A percentile compares a stretch with the other conserved stretches of the same genome.
phyloP scores from a whole-genome alignment of 2,329 filamentous ascomycete genomes.

The Colletotrichum tofieldiae region DNA sequence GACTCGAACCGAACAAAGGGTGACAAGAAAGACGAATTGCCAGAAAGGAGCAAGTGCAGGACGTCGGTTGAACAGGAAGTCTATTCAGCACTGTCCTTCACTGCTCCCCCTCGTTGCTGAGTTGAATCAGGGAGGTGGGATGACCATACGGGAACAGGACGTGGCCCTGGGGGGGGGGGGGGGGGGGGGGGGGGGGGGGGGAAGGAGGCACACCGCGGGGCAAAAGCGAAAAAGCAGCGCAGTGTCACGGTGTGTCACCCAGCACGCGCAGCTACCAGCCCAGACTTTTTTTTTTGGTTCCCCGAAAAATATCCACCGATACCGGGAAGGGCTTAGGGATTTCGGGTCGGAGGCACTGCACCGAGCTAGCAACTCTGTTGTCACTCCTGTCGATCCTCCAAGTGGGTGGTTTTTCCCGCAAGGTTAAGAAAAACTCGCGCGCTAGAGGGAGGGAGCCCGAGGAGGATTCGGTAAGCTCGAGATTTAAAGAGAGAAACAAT shows the following conservation, averaged over 20 bases:
- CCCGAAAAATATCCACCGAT: slow-evolving; percentile 34
- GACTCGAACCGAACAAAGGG: slow-evolving; percentile 6
- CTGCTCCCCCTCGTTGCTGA: slow-evolving; percentile 40
- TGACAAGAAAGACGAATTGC: slow-evolving; percentile 6
- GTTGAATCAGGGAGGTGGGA: slow-evolving; percentile 42
- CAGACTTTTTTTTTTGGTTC: slow-evolving; percentile 22
- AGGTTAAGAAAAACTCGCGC: neutral
- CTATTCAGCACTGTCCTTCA: slow-evolving; percentile 44
- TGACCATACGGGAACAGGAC: slow-evolving; percentile 13
- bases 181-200: neutral
- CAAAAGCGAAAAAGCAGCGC: slow-evolving; percentile 30
- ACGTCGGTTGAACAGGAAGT: slow-evolving; percentile 41
- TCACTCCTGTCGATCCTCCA: slow-evolving; percentile 2
- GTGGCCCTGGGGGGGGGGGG: neutral
- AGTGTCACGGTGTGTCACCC: slow-evolving; percentile 24
- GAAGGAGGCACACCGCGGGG: slow-evolving; percentile 32
- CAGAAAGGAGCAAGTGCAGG: slow-evolving; percentile 42
- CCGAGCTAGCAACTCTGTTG: slow-evolving; percentile 2
- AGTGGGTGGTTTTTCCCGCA: neutral
- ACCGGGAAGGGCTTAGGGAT: slow-evolving; percentile 30
- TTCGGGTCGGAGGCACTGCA: neutral
- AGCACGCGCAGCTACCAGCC: slow-evolving; percentile 9
- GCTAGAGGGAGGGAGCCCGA: slow-evolving; percentile 3
- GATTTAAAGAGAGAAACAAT: neutral
- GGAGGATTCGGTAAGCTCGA: neutral